Percentiles rank a stretch among this genome's conserved stretches.
phyloP scores from a whole-genome alignment of 345 rosid species.

The Alliaria petiolata region DNA sequence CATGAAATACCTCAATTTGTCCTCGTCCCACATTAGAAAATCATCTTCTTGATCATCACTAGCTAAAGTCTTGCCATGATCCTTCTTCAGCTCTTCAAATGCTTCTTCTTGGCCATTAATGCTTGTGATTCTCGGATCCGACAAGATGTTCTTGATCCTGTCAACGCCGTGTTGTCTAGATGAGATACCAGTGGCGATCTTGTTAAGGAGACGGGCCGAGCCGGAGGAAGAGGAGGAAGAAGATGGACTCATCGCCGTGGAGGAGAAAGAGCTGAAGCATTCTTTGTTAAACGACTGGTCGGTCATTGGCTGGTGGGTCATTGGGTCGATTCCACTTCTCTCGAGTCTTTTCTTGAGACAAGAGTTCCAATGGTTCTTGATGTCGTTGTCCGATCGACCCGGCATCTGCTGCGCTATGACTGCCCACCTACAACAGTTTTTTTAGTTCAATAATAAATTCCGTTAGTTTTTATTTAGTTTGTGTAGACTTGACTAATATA shows the following conservation, averaged over 20 bases:
- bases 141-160: conserved; percentile 19
- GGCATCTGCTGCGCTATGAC: conserved; percentile 27
- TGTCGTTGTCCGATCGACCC: conserved; percentile 32
- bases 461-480: not conserved
- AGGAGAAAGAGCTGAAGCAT: not conserved
- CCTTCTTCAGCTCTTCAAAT: not conserved
- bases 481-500: not conserved
- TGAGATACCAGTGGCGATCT: conserved; percentile 8
- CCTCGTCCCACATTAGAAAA: conserved; percentile 6
- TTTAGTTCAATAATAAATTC: too few species aligned
- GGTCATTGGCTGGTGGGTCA: conserved; percentile 11
- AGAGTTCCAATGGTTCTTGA: conserved; percentile 34
- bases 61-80: not conserved
- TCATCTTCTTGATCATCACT: conserved; percentile 1
- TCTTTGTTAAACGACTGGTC: not conserved
- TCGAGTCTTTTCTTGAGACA: conserved; percentile 31
- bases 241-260: not conserved
- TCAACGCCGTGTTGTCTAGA: not conserved
- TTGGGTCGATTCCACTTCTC: conserved; percentile 22
- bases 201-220: conserved; percentile 14
- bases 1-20: conserved; percentile 3
- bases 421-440: conserved; percentile 21
- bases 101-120: not conserved
- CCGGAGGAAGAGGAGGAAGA: not conserved
- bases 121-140: not conserved